Evolutionary conservation across 176 grass and related monocot genomes (phyloP).

Genomic region (Oryza officinalis): DNA sequence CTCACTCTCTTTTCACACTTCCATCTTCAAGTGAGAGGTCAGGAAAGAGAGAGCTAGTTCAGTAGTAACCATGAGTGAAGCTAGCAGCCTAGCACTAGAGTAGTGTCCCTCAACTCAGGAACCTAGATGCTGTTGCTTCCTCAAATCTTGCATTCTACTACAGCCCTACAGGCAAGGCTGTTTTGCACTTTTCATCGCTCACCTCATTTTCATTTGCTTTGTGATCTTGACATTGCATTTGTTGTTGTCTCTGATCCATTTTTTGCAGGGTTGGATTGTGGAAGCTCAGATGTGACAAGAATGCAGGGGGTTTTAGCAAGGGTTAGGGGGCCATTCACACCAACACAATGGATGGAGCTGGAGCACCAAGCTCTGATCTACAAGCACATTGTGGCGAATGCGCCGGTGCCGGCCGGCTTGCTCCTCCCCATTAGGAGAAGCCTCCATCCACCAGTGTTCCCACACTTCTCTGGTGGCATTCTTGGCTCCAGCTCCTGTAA

Average conservation of each 20-base stretch:
- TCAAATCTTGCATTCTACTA: background rate
- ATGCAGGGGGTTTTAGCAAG: constrained; percentile 68
- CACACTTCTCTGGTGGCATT: constrained; percentile 7
- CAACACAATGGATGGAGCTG: constrained; percentile 93
- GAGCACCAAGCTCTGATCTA: constrained; percentile 94
- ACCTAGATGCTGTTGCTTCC: constrained; percentile 4
- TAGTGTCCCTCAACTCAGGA: background rate
- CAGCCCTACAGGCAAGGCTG: background rate
- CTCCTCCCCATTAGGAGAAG: constrained; percentile 14
- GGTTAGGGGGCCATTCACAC: constrained; percentile 82
- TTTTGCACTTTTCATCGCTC: background rate
- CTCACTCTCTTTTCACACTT: background rate
- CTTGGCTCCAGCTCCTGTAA: constrained; percentile 1
- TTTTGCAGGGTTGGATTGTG: constrained; percentile 2
- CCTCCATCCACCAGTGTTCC: constrained; percentile 1
- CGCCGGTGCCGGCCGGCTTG: background rate
- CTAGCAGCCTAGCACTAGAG: background rate
- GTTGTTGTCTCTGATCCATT: background rate
- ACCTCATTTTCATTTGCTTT: background rate
- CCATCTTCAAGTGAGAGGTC: background rate
- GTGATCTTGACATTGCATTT: background rate
- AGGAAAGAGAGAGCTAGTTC: background rate
- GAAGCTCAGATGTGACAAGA: constrained; percentile 7
- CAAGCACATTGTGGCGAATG: constrained; percentile 39
- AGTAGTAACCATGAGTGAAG: background rate